These are phyloP conservation scores for Pholiota adiposa DNA, from an alignment of 1,284 basidiomycete genomes.

Conservation along the genomic window DNA sequence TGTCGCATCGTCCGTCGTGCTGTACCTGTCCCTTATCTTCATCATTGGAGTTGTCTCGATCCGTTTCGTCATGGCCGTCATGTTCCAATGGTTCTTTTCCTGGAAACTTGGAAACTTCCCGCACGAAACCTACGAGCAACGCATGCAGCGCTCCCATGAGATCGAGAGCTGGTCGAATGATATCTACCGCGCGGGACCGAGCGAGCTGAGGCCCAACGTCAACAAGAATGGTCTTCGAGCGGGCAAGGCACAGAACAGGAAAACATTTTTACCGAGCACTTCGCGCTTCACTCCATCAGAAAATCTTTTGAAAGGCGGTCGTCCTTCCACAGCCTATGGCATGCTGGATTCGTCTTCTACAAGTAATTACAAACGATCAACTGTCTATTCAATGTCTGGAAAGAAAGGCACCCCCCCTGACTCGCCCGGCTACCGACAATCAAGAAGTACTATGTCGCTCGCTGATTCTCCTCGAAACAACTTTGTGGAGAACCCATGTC, in stretches of 20 bases:
- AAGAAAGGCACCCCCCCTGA: conserved; percentile 72
- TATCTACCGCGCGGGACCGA: conserved; percentile 94
- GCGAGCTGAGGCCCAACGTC: conserved; percentile 90
- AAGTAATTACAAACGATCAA: conserved; percentile 59
- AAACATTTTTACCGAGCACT: conserved; percentile 80
- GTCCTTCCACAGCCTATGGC: conserved; percentile 80
- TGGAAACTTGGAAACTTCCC: conserved; percentile 95
- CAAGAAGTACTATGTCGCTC: conserved; percentile 85
- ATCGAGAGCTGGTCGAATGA: conserved; percentile 98
- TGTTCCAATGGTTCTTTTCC: conserved; percentile 97
- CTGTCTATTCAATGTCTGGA: conserved; percentile 59
- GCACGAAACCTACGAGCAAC: conserved; percentile 91
- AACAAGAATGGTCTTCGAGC: conserved; percentile 62
- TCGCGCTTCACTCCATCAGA: conserved; percentile 89
- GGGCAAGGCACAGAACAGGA: conserved; percentile 54
- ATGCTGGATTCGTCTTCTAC: conserved; percentile 62
- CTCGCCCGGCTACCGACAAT: conserved; percentile 74
- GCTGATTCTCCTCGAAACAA: conserved; percentile 46
- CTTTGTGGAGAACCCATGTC: conserved; percentile 75
- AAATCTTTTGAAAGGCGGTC: conserved; percentile 63
- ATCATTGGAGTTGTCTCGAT: conserved; percentile 97
- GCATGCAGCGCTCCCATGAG: conserved; percentile 89
- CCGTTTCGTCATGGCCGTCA: conserved; percentile 95
- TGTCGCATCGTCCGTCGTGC: conserved; percentile 92
- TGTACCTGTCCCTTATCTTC: conserved; percentile 95